phyloP scores from a whole-genome alignment of 495 filamentous ascomycete species.

The Delitschia confertaspora region DNA sequence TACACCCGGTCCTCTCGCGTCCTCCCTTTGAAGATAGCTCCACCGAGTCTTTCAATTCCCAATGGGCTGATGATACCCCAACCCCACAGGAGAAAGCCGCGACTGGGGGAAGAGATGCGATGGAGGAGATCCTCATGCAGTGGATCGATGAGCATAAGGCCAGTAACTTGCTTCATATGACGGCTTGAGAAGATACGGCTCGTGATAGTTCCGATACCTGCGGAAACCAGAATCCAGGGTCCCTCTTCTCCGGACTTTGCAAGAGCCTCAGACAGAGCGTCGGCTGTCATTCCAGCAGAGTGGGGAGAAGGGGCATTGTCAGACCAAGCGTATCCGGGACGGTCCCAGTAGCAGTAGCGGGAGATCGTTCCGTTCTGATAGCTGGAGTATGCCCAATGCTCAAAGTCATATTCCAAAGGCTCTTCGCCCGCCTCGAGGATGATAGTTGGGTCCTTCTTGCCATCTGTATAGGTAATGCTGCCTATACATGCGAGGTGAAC shows the following conservation, averaged over 20 bases:
- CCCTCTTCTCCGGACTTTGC: conserved; percentile 70
- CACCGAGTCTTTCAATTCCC: conserved; percentile 67
- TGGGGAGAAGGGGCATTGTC: conserved; percentile 91
- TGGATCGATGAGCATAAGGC: conserved; percentile 77
- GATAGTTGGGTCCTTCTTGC: conserved; percentile 56
- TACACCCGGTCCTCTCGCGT: conserved; percentile 76
- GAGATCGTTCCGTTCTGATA: conserved; percentile 64
- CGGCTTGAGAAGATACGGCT: conserved; percentile 80
- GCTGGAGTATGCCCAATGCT: conserved; percentile 58
- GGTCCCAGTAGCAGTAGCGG: conserved; percentile 93
- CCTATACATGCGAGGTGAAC: conserved; percentile 81
- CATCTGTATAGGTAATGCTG: conserved; percentile 42
- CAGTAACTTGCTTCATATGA: conserved; percentile 59
- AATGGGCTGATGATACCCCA: conserved; percentile 77
- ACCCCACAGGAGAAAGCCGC: conserved; percentile 78
- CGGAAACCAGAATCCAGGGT: conserved; percentile 67
- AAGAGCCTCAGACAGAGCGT: conserved; percentile 77
- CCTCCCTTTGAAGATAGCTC: conserved; percentile 69
- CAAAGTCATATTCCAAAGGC: conserved; percentile 66
- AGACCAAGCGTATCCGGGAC: conserved; percentile 81
- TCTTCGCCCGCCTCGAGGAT: conserved; percentile 73
- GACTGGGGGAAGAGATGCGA: conserved; percentile 52
- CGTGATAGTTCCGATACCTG: conserved; percentile 77
- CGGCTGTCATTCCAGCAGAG: conserved; percentile 80
- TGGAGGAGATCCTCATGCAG: conserved; percentile 76